Evolutionary conservation across 163 green algal species (phyloP), one percentile per base, ranked within the genome.

Genomic region (Chlamydomonas reinhardtii): DNA sequence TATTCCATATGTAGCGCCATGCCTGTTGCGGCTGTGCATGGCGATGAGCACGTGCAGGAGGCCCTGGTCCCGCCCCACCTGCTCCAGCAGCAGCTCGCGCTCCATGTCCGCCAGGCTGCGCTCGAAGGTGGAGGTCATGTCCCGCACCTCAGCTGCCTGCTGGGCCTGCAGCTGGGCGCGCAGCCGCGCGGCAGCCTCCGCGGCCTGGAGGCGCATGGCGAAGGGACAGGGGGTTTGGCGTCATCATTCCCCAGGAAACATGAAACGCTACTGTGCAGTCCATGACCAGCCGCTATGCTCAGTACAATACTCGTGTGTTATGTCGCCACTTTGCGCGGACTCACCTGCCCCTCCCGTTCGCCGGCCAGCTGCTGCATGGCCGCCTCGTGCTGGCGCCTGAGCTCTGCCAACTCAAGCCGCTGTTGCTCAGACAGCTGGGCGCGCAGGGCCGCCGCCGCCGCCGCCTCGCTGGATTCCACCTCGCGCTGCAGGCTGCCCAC

Each of bases 401-500:
- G 27, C 59, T 80, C 71, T 32, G 25, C 29, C 81, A 87, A 16
- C 71, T 87, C 81, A n/a, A 34, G 35, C 52, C 29, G 56, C 59
- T 78, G 81, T 56, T 74, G 70, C 29, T 71, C 71, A 17, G 66
- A 70, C 56, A 80, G 34, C 34, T 74, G 16, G 14, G 71, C 71
- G 4, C 66, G 20, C 71, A 80, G 32, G 14, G 81, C 70, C 27
- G 65, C 81, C 35, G 34, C 59, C 59, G 71, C 70, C 29, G 71
- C 71, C 15, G 56, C 71, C 81, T 81, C 80, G 19, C 34, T 34
- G n/a, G 56, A 32, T 71, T 87, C 71, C 81, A 39, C 59, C 35
- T 74, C 71, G 16, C 71, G 71, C 70, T 87, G 81, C 35, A 81
- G 35, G 37, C 54, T 76, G 34, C 81, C 81, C 34, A 80, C 11